Evolutionary conservation across 2,329 filamentous ascomycete genomes (phyloP).

Genomic region (Xylariaceae sp.): DNA sequence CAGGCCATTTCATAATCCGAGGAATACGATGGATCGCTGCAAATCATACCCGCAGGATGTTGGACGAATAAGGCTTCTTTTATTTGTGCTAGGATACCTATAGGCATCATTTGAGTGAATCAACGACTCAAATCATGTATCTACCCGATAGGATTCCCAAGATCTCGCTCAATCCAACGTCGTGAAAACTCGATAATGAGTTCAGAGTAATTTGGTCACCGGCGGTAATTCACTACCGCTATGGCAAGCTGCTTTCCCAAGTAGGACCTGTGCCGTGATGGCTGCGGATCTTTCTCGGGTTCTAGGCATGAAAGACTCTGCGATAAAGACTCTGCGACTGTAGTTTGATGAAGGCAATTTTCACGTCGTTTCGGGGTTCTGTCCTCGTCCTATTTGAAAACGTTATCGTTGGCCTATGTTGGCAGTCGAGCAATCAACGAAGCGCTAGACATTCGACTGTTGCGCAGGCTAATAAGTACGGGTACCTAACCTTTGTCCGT

Average conservation of each 20-base stretch:
- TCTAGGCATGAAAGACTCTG: neutral
- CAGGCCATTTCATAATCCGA: too few relatives aligned
- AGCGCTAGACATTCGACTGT: neutral
- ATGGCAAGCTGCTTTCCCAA: neutral
- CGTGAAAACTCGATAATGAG: too few relatives aligned
- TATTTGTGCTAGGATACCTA: neutral
- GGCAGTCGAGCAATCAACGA: neutral
- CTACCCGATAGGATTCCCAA: too few relatives aligned
- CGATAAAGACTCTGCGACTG: neutral
- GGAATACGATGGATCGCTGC: too few relatives aligned
- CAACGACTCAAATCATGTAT: too few relatives aligned
- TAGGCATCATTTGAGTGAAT: too few relatives aligned
- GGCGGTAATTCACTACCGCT: neutral
- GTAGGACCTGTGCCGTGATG: neutral
- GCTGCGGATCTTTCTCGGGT: neutral
- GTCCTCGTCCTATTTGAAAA: neutral
- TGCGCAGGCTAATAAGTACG: neutral
- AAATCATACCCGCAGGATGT: too few relatives aligned
- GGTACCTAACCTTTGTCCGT: neutral
- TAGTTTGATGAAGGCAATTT: neutral
- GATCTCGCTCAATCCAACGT: too few relatives aligned
- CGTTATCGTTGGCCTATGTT: neutral
- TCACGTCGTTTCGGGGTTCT: neutral
- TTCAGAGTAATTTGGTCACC: too few relatives aligned
- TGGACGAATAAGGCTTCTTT: too few relatives aligned